Base-by-base conservation (phyloP, 2,329 filamentous ascomycete genomes). In the Pseudocercospora vitis region DNA sequence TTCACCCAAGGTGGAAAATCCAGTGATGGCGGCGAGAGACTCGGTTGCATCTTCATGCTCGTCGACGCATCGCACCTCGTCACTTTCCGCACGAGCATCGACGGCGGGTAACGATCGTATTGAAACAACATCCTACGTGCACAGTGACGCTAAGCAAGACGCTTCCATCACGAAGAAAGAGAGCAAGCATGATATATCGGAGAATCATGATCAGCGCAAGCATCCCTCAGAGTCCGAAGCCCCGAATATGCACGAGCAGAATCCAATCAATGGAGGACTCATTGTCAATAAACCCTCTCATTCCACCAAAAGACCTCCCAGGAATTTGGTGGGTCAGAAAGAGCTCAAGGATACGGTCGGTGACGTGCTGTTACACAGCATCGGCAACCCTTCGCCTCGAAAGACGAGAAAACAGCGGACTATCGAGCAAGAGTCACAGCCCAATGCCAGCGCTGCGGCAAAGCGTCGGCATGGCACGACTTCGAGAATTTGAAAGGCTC, bases 341-440 rank as follows among this genome's bases (percentile, higher is more conserved):
- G 49, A 50, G 11, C 52, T 40, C 31, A 33, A 42, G 6, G 40
- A 48, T 18, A 12, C n/a, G n/a, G n/a, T 32, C 14, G 21, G 37
- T 18, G n/a, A 2, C 24, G 23, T 24, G 2, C 8, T 55, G 1
- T 64, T 60, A 11, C 52, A 50, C 7, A 48, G 47, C 14, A 53
- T 66, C 28, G 63, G 55, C 50, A 62, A 67, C 65, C 66, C 65
- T 1, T 67, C 67, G 35, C 52, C 58, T 19, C 50, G 55, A 18
- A 49, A 60, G 52, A 60, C 58, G 8, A 47, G 58, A 28, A 48
- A 28, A 12, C 55, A 56, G 46, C 37, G 49, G 19, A 55, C 52
- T 26, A 44, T 39, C 9, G 44, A 51, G 21, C 35, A 49, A 28
- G 48, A 50, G n/a, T 35, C 26, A 8, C 44, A 19, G 46, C 58